phyloP scores from a whole-genome alignment of 2,329 filamentous ascomycete genomes.

The Bimuria novae-zelandiae region DNA sequence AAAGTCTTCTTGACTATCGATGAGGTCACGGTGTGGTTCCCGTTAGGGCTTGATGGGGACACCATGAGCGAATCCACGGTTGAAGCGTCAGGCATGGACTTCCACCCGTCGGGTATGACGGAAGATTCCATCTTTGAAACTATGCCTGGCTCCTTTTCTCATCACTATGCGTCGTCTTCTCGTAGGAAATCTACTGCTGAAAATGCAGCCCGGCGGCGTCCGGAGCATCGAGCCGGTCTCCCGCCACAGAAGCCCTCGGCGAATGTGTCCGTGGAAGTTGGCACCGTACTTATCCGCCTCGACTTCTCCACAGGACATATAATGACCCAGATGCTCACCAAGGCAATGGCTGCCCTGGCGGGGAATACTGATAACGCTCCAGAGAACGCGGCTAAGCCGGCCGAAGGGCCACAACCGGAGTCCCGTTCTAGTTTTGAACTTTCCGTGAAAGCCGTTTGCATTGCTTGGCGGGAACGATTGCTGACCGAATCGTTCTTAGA shows the following conservation, averaged over 20 bases:
- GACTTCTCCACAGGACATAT: slow-evolving; percentile 43
- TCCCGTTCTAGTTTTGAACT: slow-evolving; percentile 23
- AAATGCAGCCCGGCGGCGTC: slow-evolving; percentile 25
- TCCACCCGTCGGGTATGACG: slow-evolving; percentile 35
- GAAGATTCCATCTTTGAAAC: slow-evolving; percentile 46
- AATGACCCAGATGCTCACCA: slow-evolving; percentile 37
- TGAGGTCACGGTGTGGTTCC: slow-evolving; percentile 45
- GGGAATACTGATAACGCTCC: slow-evolving; percentile 8
- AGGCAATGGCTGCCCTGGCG: slow-evolving; percentile 27
- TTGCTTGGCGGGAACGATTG: slow-evolving; percentile 40
- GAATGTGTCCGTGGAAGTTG: slow-evolving; percentile 38
- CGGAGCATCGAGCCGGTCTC: slow-evolving; percentile 12
- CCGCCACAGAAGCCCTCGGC: slow-evolving; percentile 16
- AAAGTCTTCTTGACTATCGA: slow-evolving; percentile 45
- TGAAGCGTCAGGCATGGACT: slow-evolving; percentile 25
- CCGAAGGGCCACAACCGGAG: neutral
- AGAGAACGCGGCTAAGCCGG: neutral
- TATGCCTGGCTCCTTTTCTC: slow-evolving; percentile 55
- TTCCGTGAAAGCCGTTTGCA: slow-evolving; percentile 30
- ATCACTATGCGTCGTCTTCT: slow-evolving; percentile 49
- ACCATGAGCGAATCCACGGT: slow-evolving; percentile 11
- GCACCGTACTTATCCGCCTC: slow-evolving; percentile 38
- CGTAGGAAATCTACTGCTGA: slow-evolving; percentile 31
- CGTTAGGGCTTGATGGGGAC: slow-evolving; percentile 32
- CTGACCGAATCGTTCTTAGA: slow-evolving; percentile 28